Base-by-base conservation (phyloP, 2,329 filamentous ascomycete genomes). In the Aureobasidium melanogenum region DNA sequence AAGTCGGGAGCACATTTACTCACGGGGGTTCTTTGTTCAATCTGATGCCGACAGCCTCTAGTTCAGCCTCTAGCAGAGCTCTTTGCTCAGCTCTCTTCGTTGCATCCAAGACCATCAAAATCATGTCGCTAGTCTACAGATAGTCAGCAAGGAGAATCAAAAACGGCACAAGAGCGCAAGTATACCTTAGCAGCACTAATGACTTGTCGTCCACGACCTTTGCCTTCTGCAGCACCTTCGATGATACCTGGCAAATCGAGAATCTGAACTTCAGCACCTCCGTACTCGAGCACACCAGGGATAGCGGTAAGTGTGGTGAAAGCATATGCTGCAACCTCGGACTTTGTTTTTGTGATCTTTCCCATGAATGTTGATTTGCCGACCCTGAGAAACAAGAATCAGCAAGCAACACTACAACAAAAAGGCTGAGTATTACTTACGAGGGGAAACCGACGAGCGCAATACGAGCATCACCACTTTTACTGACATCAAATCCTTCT, bases 311-410 rank as follows among this genome's bases (percentile, higher is more conserved):
- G 81, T 1, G 94, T 99, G 12, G 94, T 99, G 84, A 99, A 99
- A 61, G 93, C 87, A 73, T 99, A 99, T 0, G 94, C 89, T 0
- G 94, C 94, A 30, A 97, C 91, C 74, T 97, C 93, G 55, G 91
- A 96, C 71, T 91, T 91, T 41, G 95, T 99, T 78, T 96, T 97
- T 54, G 94, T 99, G 73, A 99, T 95, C 72, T 97, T 97, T 52
- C 92, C 97, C n/a, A 99, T 75, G 72, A 99, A 97, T 0, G 94
- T 99, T 2, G 94, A 99, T 79, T 99, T 99, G 73, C 94, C 94
- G 56, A 99, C 94, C 32, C 60, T 60, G 43, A 3, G 10, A 19
- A 14, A 10, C 10, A n/a, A 1, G 17, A 6, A 38, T 61, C 19
- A 62, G 52, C 44, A 1, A 36, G 12, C 24, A 51, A 28, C 7